Percentiles rank a stretch among this genome's conserved stretches.
Evolutionary conservation across 331 rosid species (phyloP).

Genomic region (Malus hybrid): DNA sequence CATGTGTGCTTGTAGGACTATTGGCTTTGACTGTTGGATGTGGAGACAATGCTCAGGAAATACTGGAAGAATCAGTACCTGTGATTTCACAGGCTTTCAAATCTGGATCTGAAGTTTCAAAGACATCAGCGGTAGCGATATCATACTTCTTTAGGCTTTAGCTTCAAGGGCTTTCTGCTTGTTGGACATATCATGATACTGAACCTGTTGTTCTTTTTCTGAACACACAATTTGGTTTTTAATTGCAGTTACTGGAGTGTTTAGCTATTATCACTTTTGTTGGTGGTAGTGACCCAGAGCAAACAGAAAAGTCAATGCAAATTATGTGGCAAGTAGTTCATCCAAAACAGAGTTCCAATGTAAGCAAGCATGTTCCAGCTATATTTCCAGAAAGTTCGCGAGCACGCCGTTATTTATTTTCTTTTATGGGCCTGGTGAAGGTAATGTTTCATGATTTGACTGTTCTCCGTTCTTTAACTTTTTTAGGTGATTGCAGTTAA

Average conservation of each 20-base stretch:
- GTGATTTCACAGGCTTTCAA: conserved; percentile 61
- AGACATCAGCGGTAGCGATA: conserved; percentile 41
- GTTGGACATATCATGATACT: not conserved
- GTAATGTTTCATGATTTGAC: not conserved
- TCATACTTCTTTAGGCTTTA: not conserved
- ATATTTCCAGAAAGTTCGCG: too few relatives aligned
- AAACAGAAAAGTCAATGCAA: conserved; percentile 80
- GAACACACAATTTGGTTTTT: conserved; percentile 8
- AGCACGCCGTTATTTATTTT: too few relatives aligned
- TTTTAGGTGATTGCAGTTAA: conserved; percentile 68
- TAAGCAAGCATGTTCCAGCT: conserved; percentile 11
- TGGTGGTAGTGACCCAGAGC: conserved; percentile 78
- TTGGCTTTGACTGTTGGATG: conserved; percentile 77
- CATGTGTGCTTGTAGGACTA: conserved; percentile 39
- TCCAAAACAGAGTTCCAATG: conserved; percentile 76
- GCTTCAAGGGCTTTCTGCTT: not conserved
- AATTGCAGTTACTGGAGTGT: conserved; percentile 71
- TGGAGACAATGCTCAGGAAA: conserved; percentile 71
- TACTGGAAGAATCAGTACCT: conserved; percentile 53
- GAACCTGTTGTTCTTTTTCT: not conserved
- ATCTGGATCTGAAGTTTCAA: conserved; percentile 44
- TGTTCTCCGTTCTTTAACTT: not conserved
- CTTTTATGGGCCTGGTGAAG: not conserved
- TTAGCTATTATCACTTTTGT: conserved; percentile 80
- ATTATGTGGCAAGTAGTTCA: conserved; percentile 90